Conservation (phyloP, 2,329 filamentous ascomycete genomes). For the Neurospora sp. region DNA sequence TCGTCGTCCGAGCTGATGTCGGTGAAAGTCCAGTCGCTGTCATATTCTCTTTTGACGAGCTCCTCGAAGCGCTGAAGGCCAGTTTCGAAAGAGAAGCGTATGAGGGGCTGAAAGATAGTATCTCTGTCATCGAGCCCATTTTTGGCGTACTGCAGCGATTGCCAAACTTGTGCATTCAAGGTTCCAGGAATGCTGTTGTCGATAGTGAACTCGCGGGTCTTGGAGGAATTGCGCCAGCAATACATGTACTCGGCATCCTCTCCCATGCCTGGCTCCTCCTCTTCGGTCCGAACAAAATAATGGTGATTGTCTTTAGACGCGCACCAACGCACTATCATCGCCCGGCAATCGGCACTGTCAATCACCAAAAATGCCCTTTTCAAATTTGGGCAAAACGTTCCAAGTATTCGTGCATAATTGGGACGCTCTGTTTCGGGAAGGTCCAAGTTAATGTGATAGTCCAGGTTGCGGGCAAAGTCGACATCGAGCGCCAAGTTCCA, state of each 20-base stretch:
- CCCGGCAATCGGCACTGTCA: neutral
- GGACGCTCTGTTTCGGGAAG: too few relatives aligned
- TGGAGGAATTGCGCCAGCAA: conserved; percentile 20
- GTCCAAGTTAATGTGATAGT: too few relatives aligned
- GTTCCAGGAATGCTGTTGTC: neutral
- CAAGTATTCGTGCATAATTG: too few relatives aligned
- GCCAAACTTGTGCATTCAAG: conserved; percentile 4
- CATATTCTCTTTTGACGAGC: neutral
- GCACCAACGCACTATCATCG: conserved; percentile 17
- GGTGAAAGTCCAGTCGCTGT: neutral
- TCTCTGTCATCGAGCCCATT: neutral
- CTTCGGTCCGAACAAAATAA: conserved; percentile 13
- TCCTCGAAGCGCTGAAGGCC: neutral
- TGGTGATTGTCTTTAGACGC: conserved; percentile 10
- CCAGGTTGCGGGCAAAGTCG: neutral
- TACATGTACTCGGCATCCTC: conserved; percentile 16
- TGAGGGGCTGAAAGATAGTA: neutral
- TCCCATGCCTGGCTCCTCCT: conserved; percentile 12
- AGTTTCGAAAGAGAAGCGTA: neutral
- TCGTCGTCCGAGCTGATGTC: neutral
- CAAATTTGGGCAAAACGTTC: neutral
- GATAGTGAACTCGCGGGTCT: neutral
- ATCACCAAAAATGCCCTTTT: conserved; percentile 13
- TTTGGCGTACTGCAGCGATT: neutral
- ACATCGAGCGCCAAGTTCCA: conserved; percentile 15